phyloP scores from a whole-genome alignment of 305 asterid species.

The Fraxinus baroniana region DNA sequence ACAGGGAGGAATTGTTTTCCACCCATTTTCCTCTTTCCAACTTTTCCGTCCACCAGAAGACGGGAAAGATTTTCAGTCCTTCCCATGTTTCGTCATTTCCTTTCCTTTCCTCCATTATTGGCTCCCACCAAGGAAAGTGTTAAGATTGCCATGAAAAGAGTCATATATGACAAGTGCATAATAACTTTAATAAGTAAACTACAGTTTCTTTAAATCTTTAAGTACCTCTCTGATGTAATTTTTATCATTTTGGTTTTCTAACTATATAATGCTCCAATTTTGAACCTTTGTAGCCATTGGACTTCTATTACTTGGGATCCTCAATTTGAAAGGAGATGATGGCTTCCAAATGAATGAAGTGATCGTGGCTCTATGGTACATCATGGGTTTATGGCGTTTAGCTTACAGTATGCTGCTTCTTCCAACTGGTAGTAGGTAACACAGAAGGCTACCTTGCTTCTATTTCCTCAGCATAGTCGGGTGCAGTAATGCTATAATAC shows the following conservation, averaged over 20 bases:
- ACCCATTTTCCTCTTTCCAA: not conserved
- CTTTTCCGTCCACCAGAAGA: not conserved
- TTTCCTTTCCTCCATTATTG: not conserved
- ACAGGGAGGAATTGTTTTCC: too few relatives aligned
- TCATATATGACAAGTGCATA: too few relatives aligned
- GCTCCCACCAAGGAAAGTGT: not conserved
- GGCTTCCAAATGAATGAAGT: conserved; percentile 83
- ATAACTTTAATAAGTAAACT: not conserved
- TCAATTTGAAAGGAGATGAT: conserved; percentile 78
- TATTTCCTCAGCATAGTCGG: not conserved
- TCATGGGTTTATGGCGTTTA: conserved; percentile 92
- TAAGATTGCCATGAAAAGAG: not conserved
- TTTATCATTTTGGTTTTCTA: not conserved
- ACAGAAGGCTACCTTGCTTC: not conserved
- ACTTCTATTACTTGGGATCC: conserved; percentile 63
- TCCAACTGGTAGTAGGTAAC: conserved; percentile 85
- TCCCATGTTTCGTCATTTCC: not conserved
- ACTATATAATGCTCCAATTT: conserved; percentile 2
- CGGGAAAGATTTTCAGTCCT: not conserved
- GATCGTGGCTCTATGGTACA: conserved; percentile 70
- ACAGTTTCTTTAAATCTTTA: not conserved
- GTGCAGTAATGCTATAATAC: not conserved
- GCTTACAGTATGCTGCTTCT: conserved; percentile 75
- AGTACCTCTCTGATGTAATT: not conserved
- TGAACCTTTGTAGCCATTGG: conserved; percentile 50